Percentiles rank a stretch among this genome's conserved stretches.
phyloP scores from a whole-genome alignment of 1,139 yeast species.

The Suhomyces maxii region DNA sequence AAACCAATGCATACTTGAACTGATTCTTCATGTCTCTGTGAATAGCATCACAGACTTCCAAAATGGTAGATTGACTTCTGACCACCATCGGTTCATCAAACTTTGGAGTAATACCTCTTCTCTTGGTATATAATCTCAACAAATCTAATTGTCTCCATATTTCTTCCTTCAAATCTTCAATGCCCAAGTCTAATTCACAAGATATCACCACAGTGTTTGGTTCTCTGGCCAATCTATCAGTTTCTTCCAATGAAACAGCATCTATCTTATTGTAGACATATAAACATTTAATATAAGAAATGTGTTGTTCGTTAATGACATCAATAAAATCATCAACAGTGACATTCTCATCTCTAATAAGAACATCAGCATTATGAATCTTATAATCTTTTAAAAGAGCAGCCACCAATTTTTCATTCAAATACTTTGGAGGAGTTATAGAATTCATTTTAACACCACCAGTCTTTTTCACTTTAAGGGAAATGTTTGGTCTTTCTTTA shows the following conservation, averaged over 20 bases:
- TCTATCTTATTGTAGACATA: constrained; percentile 95
- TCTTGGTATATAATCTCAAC: constrained; percentile 79
- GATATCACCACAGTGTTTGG: constrained; percentile 94
- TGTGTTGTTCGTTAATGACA: constrained; percentile 80
- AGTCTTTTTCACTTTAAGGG: constrained; percentile 74
- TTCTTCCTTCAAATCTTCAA: constrained; percentile 84
- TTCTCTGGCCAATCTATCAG: constrained; percentile 85
- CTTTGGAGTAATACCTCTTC: constrained; percentile 76
- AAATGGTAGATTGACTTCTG: constrained; percentile 72
- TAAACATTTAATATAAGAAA: constrained; percentile 86
- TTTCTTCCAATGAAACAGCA: constrained; percentile 92
- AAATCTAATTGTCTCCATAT: constrained; percentile 88
- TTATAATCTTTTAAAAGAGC: constrained; percentile 82
- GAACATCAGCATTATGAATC: constrained; percentile 90
- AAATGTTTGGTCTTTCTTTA: constrained; percentile 76
- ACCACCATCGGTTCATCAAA: constrained; percentile 91
- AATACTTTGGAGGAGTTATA: constrained; percentile 75
- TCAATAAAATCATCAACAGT: constrained; percentile 95
- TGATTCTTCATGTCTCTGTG: constrained; percentile 91
- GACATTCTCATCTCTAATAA: constrained; percentile 83
- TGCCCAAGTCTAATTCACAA: constrained; percentile 82
- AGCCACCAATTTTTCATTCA: constrained; percentile 78
- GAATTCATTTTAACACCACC: constrained; percentile 90
- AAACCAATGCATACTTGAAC: constrained; percentile 90
- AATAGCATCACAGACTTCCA: constrained; percentile 86